A percentile compares a stretch with the other conserved stretches of the same genome.
Conservation (phyloP, 176 grass and related monocot genomes). For the Phyllostachys edulis region DNA sequence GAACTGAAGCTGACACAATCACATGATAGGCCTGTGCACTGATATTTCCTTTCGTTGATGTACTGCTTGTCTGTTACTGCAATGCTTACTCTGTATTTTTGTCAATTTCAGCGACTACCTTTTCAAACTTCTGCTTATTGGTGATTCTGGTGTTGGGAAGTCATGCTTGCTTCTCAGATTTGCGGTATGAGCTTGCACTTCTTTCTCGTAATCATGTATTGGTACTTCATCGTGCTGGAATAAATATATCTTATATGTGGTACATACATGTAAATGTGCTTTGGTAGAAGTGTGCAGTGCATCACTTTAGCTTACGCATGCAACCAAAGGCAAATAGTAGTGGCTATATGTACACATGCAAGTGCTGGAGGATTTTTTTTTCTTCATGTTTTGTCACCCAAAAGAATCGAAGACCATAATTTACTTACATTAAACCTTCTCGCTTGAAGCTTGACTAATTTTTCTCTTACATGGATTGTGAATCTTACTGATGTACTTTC, state of each 20-base stretch:
- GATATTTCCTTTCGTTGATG: not conserved
- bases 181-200: slow-evolving; percentile 25
- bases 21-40: not conserved
- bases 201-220: not conserved
- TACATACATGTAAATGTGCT: no score
- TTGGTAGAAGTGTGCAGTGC: no score
- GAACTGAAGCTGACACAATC: not conserved
- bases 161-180: slow-evolving; percentile 72
- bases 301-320: not conserved
- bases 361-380: not conserved
- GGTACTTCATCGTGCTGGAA: not conserved
- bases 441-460: not conserved
- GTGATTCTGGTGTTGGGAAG: slow-evolving; percentile 69
- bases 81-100: not conserved
- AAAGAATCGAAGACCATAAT: not conserved
- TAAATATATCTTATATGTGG: not conserved
- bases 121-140: slow-evolving; percentile 70
- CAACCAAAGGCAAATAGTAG: not conserved
- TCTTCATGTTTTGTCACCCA: not conserved
- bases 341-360: not conserved
- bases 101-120: slow-evolving; percentile 52
- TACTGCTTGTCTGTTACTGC: not conserved
- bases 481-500: slow-evolving; percentile 8
- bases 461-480: not conserved
- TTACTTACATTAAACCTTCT: not conserved